These are phyloP conservation scores for Handroanthus guayacan DNA, from an alignment of 257 asterid genomes.

Conservation along the genomic window DNA sequence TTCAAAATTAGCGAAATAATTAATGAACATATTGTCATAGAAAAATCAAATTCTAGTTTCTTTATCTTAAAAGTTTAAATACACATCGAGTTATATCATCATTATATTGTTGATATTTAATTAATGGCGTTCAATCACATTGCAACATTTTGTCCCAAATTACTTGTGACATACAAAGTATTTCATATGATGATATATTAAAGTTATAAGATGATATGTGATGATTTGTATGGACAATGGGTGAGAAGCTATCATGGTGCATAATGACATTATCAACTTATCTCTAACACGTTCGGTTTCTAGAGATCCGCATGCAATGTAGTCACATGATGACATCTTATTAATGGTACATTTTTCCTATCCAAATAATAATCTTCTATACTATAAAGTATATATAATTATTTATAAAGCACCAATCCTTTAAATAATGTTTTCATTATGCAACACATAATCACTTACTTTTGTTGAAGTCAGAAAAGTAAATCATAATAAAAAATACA, in stretches of 20 bases:
- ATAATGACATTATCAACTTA: slow-evolving; percentile 37
- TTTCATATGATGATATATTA: background rate
- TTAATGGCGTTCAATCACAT: background rate
- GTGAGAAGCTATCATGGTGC: slow-evolving; percentile 34
- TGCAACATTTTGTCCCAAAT: slow-evolving; percentile 11
- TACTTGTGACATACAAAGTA: background rate
- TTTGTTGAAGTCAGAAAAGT: no score
- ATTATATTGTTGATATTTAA: background rate
- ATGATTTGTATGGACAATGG: slow-evolving; percentile 26
- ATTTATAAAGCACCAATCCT: no score
- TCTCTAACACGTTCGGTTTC: slow-evolving; percentile 9
- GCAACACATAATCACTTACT: no score
- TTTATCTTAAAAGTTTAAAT: no score
- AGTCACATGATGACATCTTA: background rate
- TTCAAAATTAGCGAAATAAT: no score
- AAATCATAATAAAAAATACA: no score
- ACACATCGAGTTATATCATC: no score
- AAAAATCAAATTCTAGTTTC: no score
- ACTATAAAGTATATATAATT: no score
- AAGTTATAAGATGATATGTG: slow-evolving; percentile 7
- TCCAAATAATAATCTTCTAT: background rate
- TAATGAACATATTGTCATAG: no score
- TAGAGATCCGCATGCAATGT: slow-evolving; percentile 35
- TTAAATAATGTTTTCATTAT: no score
- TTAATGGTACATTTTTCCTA: background rate